phyloP scores from a whole-genome alignment of 768 basidiomycete genomes.

The Suillus plorans region DNA sequence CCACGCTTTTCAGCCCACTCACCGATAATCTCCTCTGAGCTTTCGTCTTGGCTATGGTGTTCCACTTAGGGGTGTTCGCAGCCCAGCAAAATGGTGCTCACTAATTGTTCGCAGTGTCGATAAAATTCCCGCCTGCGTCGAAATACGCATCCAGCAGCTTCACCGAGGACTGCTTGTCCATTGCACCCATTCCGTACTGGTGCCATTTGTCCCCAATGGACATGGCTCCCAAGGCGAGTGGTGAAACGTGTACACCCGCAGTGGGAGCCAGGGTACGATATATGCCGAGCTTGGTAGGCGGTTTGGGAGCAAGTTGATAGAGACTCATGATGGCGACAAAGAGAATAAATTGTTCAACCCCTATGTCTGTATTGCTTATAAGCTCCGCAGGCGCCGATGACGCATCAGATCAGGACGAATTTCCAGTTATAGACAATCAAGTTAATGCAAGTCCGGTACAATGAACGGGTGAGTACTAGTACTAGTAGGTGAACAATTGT shows the following conservation, averaged over 20 bases:
- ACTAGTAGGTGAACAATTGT: neutral
- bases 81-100: slow-evolving; percentile 16
- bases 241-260: slow-evolving; percentile 49
- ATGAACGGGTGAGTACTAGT: neutral
- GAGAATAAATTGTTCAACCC: no score
- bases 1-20: slow-evolving; percentile 45
- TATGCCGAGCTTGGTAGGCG: slow-evolving; percentile 34
- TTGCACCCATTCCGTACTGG: slow-evolving; percentile 36
- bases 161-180: slow-evolving; percentile 43
- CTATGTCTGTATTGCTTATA: no score
- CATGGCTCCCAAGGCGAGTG: slow-evolving; percentile 48
- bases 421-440: neutral
- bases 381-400: neutral
- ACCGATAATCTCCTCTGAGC: slow-evolving; percentile 44
- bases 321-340: neutral
- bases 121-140: slow-evolving; percentile 48
- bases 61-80: neutral
- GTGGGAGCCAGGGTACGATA: slow-evolving; percentile 40
- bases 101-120: slow-evolving; percentile 50
- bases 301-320: slow-evolving; percentile 19
- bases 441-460: neutral
- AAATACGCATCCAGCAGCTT: slow-evolving; percentile 46
- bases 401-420: neutral
- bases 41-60: slow-evolving; percentile 35
- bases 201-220: slow-evolving; percentile 48